A percentile compares a stretch with the other conserved stretches of the same genome.
Evolutionary conservation across 495 filamentous ascomycete genomes (phyloP).

Genomic region (Penicillium maclennaniae): DNA sequence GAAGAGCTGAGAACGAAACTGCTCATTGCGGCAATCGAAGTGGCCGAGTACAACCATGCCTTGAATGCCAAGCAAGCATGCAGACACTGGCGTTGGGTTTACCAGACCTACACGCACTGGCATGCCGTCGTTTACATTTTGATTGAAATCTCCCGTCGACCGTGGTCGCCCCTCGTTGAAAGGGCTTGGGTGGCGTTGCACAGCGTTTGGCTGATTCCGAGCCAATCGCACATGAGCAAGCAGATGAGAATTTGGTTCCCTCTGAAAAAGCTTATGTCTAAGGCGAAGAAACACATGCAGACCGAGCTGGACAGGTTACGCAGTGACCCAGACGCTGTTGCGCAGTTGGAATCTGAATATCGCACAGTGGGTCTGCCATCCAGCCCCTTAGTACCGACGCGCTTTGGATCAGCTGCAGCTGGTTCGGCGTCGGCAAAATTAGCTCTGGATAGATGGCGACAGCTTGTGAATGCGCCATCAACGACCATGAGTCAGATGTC

Average conservation of each 20-base stretch:
- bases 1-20: conserved; percentile 37
- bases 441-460: conserved; percentile 38
- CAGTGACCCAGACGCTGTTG: conserved; percentile 23
- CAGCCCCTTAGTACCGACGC: conserved; percentile 11
- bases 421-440: conserved; percentile 17
- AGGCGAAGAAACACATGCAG: conserved; percentile 44
- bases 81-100: conserved; percentile 58
- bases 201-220: conserved; percentile 43
- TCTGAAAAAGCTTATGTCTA: conserved; percentile 47
- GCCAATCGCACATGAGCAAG: conserved; percentile 31
- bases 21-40: conserved; percentile 44
- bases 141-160: conserved; percentile 47
- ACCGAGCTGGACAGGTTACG: conserved; percentile 38
- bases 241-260: conserved; percentile 50
- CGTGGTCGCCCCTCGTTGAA: conserved; percentile 48
- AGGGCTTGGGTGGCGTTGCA: conserved; percentile 53
- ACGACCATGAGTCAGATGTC: background rate
- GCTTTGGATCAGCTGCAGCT: conserved; percentile 23
- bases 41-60: conserved; percentile 53
- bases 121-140: conserved; percentile 54
- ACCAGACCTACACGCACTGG: conserved; percentile 59
- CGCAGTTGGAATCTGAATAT: conserved; percentile 30
- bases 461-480: conserved; percentile 19
- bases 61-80: conserved; percentile 45
- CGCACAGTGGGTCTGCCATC: conserved; percentile 24